Conservation (phyloP, 202 grass and related monocot genomes). For the Setaria viridis region DNA sequence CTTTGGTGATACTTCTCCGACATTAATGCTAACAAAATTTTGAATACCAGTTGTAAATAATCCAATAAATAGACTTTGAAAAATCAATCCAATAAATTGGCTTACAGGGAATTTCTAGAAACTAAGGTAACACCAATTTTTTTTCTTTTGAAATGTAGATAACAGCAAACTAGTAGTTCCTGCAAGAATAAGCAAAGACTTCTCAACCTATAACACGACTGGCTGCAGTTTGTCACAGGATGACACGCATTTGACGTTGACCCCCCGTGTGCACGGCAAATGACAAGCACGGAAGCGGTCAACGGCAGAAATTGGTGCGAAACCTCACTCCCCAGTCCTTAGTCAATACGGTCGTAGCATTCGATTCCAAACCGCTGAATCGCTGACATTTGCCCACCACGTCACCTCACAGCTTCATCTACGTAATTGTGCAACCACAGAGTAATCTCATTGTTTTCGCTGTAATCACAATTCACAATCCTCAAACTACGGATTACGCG, state of each 20-base stretch:
- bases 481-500: neutral
- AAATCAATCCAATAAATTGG: neutral
- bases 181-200: neutral
- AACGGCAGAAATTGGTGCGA: slow-evolving; percentile 30
- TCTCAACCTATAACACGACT: neutral
- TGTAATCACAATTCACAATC: neutral
- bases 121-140: neutral
- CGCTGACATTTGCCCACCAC: neutral
- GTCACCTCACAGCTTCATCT: neutral
- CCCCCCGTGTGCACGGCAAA: slow-evolving; percentile 24
- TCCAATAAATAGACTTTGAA: neutral
- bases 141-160: no score
- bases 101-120: neutral
- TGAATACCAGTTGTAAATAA: slow-evolving; percentile 7
- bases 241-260: slow-evolving; percentile 26
- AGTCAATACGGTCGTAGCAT: neutral
- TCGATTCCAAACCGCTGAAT: neutral
- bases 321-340: slow-evolving; percentile 7
- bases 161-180: neutral
- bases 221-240: neutral
- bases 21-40: neutral
- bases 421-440: neutral
- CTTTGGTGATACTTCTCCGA: neutral
- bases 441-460: neutral
- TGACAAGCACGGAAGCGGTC: slow-evolving; percentile 14